Evolutionary conservation across 139 green algal species (phyloP).

Genomic region (Pleodorina starrii): DNA sequence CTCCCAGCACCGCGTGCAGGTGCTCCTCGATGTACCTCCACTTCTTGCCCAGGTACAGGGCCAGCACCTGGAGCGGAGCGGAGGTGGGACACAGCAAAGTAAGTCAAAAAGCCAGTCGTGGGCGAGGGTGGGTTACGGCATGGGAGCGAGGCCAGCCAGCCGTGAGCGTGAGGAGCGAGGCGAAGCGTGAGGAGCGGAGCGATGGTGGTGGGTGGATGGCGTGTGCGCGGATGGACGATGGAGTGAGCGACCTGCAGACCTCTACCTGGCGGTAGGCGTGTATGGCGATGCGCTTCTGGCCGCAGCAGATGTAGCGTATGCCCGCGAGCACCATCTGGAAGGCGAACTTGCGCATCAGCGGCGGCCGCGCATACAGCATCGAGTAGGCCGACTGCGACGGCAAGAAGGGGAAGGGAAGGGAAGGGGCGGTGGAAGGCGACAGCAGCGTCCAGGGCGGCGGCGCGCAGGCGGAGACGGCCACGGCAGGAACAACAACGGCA

Average conservation of each 20-base stretch:
- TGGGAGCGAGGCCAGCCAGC: too few relatives aligned
- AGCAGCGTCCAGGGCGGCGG: too few relatives aligned
- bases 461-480: too few relatives aligned
- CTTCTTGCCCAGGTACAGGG: slow-evolving; percentile 74
- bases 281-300: slow-evolving; percentile 75
- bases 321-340: slow-evolving; percentile 95
- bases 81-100: neutral
- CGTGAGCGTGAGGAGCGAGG: too few relatives aligned
- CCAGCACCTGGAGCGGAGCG: slow-evolving; percentile 69
- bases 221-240: too few relatives aligned
- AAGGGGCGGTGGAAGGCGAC: neutral
- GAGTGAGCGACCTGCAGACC: too few relatives aligned
- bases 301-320: slow-evolving; percentile 84
- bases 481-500: too few relatives aligned
- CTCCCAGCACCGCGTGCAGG: slow-evolving; percentile 88
- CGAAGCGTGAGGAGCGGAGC: too few relatives aligned
- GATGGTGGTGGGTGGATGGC: too few relatives aligned
- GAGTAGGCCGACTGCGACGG: slow-evolving; percentile 71
- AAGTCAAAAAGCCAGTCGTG: too few relatives aligned
- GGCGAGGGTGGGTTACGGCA: too few relatives aligned
- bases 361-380: slow-evolving; percentile 74
- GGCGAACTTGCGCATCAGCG: slow-evolving; percentile 81
- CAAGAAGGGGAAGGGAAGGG: neutral
- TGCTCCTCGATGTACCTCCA: slow-evolving; percentile 94
- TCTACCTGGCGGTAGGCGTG: slow-evolving; percentile 81